Percentiles rank a stretch among this genome's conserved stretches.
Evolutionary conservation across 495 filamentous ascomycete genomes (phyloP).

Genomic region (Chaetomidium leptoderma): DNA sequence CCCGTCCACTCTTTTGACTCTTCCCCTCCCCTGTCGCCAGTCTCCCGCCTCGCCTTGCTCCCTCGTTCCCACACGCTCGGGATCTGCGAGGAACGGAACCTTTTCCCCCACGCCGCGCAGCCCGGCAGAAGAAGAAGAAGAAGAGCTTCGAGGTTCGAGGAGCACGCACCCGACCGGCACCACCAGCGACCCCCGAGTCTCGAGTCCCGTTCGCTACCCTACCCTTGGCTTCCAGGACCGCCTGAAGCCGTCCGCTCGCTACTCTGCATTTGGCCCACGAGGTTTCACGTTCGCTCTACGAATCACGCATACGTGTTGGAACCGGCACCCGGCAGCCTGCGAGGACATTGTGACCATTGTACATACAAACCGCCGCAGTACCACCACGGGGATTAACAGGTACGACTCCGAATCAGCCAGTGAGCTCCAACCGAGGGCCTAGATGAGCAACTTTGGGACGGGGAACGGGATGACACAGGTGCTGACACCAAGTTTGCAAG

Average conservation of each 20-base stretch:
- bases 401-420: too few relatives aligned
- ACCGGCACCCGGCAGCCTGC: background rate
- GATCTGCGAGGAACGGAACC: background rate
- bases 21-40: slow-evolving; percentile 20
- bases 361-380: background rate
- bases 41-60: background rate
- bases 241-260: slow-evolving; percentile 19
- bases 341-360: background rate
- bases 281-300: background rate
- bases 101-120: background rate
- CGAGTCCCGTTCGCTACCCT: background rate
- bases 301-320: too few relatives aligned
- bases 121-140: background rate
- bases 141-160: background rate
- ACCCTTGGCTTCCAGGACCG: background rate
- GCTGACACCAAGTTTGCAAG: background rate
- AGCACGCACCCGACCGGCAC: background rate
- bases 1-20: slow-evolving; percentile 17
- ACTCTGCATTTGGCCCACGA: background rate
- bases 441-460: too few relatives aligned
- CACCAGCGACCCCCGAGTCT: background rate
- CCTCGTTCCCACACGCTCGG: slow-evolving; percentile 10
- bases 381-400: too few relatives aligned
- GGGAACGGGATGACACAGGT: too few relatives aligned
- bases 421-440: too few relatives aligned